These are phyloP conservation scores for Vitis labrusca DNA, from an alignment of 164 flowering plant species.

Conservation along the genomic window DNA sequence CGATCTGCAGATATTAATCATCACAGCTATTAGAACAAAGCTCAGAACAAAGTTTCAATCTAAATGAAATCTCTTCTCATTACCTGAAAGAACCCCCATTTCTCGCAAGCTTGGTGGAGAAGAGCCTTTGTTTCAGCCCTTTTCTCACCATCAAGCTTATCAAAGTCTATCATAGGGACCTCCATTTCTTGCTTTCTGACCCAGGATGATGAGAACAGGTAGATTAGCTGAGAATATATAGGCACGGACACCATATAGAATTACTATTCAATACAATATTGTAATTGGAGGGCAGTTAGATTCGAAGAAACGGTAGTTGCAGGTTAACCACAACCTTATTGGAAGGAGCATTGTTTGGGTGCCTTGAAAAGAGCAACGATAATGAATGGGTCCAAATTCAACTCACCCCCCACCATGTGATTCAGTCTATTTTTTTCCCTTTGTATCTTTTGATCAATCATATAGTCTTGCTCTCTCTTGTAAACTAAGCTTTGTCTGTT, in stretches of 20 bases:
- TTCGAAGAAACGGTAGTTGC: constrained; percentile 11
- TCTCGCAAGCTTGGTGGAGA: constrained; percentile 70
- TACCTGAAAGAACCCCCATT: constrained; percentile 79
- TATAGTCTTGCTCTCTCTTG: constrained; percentile 14
- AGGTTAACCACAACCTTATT: constrained; percentile 4
- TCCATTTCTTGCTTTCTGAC: constrained; percentile 36
- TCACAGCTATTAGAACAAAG: too few species aligned
- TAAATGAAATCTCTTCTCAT: background rate
- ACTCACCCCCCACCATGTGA: constrained; percentile 19
- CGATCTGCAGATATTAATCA: constrained; percentile 43
- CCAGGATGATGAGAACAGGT: constrained; percentile 4
- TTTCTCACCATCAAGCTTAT: constrained; percentile 47
- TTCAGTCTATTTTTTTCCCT: constrained; percentile 5
- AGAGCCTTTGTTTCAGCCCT: constrained; percentile 53
- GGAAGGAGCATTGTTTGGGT: constrained; percentile 7
- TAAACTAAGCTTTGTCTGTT: constrained; percentile 4
- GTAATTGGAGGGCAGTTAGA: constrained; percentile 9
- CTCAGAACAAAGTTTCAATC: too few species aligned
- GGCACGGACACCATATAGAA: constrained; percentile 1
- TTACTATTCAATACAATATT: background rate
- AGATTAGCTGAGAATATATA: constrained; percentile 21
- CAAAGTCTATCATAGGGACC: constrained; percentile 60
- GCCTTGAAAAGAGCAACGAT: constrained; percentile 16
- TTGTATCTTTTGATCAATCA: background rate
- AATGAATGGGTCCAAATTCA: constrained; percentile 21